Conservation (phyloP, 352 stramenopile genomes). For the Phytophthora meadii region DNA sequence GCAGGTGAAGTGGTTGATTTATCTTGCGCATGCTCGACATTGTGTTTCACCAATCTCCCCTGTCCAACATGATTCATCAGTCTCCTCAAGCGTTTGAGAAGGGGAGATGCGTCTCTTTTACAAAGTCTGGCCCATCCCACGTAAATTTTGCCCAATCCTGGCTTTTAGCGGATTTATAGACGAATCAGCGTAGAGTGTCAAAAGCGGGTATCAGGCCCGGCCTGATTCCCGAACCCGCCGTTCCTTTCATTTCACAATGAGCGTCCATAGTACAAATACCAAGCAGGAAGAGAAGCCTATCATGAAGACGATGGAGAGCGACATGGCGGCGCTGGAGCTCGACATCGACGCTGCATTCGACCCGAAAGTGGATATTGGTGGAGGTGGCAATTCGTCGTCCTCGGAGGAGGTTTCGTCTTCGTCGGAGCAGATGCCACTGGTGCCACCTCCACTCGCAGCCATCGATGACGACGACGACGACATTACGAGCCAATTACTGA, state of each 20-base stretch:
- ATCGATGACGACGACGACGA: slow-evolving; percentile 51
- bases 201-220: background rate
- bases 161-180: background rate
- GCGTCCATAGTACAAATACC: slow-evolving; percentile 18
- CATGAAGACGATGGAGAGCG: slow-evolving; percentile 41
- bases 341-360: slow-evolving; percentile 33
- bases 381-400: slow-evolving; percentile 22
- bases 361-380: slow-evolving; percentile 28
- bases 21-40: slow-evolving; percentile 3
- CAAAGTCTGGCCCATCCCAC: background rate
- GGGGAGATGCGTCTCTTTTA: slow-evolving; percentile 22
- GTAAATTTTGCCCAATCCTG: slow-evolving; percentile 5
- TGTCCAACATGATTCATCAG: slow-evolving; percentile 10
- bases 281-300: background rate
- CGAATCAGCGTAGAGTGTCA: slow-evolving; percentile 1
- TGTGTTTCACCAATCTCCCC: slow-evolving; percentile 21
- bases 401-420: slow-evolving; percentile 35
- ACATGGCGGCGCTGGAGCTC: slow-evolving; percentile 39
- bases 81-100: background rate
- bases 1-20: slow-evolving; percentile 4
- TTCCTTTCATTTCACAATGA: slow-evolving; percentile 1
- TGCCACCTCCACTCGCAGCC: slow-evolving; percentile 18
- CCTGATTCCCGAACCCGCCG: slow-evolving; percentile 9
- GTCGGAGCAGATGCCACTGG: slow-evolving; percentile 28
- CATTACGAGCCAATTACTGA: slow-evolving; percentile 50